Evolutionary conservation across 2,329 filamentous ascomycete genomes (phyloP).

Genomic region (Pezicula rhizophila): DNA sequence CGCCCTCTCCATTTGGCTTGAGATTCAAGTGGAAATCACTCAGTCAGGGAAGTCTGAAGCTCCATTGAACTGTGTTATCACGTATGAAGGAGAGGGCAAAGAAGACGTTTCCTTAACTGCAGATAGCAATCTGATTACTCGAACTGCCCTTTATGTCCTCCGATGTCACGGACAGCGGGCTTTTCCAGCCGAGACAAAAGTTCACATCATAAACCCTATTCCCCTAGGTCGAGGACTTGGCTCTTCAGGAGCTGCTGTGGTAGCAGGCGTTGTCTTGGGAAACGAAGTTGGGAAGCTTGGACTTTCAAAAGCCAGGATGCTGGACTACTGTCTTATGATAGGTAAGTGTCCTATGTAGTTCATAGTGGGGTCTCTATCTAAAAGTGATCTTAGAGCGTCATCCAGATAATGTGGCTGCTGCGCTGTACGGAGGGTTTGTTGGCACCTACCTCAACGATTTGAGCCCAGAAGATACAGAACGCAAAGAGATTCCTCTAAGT

Average conservation of each 20-base stretch:
- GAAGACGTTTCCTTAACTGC: constrained; percentile 76
- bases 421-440: constrained; percentile 92
- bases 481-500: constrained; percentile 88
- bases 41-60: constrained; percentile 48
- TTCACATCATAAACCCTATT: constrained; percentile 94
- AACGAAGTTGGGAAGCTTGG: constrained; percentile 81
- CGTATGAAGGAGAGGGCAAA: constrained; percentile 72
- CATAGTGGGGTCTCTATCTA: background rate
- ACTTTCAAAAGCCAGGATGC: constrained; percentile 72
- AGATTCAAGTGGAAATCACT: constrained; percentile 76
- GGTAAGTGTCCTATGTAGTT: constrained; percentile 40
- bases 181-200: constrained; percentile 80
- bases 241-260: constrained; percentile 92
- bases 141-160: constrained; percentile 89
- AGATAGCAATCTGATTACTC: constrained; percentile 85
- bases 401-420: constrained; percentile 90
- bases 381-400: constrained; percentile 57
- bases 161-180: constrained; percentile 81
- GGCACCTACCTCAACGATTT: constrained; percentile 94
- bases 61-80: constrained; percentile 80
- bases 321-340: constrained; percentile 98
- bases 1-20: constrained; percentile 88
- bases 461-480: constrained; percentile 78
- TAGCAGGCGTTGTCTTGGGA: constrained; percentile 87
- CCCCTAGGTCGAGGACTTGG: constrained; percentile 87